Evolutionary conservation across 306 rosid genomes (phyloP), one percentile per base, ranked within the genome.

Genomic region (Nissolia schottii): DNA sequence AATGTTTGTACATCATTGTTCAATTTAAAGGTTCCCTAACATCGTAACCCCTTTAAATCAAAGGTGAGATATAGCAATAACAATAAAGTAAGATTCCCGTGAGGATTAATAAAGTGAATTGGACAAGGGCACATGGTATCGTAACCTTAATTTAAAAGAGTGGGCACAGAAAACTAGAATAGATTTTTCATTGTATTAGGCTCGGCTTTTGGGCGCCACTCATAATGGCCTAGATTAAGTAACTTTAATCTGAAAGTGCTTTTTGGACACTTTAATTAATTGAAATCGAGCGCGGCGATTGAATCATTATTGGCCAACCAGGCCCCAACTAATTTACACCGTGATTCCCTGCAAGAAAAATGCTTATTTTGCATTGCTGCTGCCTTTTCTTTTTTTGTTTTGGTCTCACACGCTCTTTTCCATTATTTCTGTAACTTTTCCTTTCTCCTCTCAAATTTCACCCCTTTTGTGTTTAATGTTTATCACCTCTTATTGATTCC

Each of bases 61-160:
- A 75, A 71, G 63, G 61, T 37, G 53, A 46, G n/a, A 15, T 69
- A n/a, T n/a, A n/a, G n/a, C n/a, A 61, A 19, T 63, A 31, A 25
- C 43, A 80, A 25, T 49, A 80, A 86, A 80, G 87, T 67, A 78
- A 75, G 84, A 83, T 86, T 81, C 90, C 85, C 70, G 29, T 51
- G 83, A 73, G 70, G 48, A 64, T 53, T 73, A 60, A 68, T 31
- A 49, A 40, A 62, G 55, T 38, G 78, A 19, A 68, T n/a, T 64
- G 61, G 83, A 78, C 83, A 80, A 55, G 68, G 72, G 48, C 84
- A 82, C 85, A 82, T 82, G 87, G 60, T 22, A 53, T 70, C n/a
- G 43, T 71, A 79, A 69, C 64, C 79, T 64, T 70, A 37, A 51
- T 45, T 46, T 23, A 64, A 59, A n/a, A 38, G 58, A 37, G 74